Conservation (phyloP, 1,139 yeast species). For the Pichia inconspicua region DNA sequence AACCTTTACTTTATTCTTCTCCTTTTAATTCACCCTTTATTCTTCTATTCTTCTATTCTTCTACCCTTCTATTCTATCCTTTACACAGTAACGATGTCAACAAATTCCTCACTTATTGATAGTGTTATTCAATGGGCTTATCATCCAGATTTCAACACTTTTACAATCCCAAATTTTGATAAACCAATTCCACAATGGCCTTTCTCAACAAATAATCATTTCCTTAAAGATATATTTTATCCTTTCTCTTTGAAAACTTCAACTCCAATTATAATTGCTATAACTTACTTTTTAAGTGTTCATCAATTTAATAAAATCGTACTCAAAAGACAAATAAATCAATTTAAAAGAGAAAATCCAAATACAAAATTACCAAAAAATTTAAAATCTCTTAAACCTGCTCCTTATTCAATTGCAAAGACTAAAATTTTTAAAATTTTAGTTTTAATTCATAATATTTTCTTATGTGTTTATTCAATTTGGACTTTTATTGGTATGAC, state of each 20-base stretch:
- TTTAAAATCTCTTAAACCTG: constrained; percentile 40
- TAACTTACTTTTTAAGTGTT: constrained; percentile 52
- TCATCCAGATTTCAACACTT: constrained; percentile 19
- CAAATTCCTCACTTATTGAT: background rate
- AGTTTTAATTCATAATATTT: constrained; percentile 55
- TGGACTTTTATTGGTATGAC: constrained; percentile 73
- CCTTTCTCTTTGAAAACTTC: constrained; percentile 31
- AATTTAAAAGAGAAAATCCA: constrained; percentile 21
- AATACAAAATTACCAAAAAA: constrained; percentile 16
- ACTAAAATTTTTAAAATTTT: constrained; percentile 42
- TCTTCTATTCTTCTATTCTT: background rate
- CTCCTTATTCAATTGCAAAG: constrained; percentile 47
- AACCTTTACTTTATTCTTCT: background rate
- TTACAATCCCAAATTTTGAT: constrained; percentile 17
- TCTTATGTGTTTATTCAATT: constrained; percentile 56
- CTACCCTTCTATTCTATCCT: no score
- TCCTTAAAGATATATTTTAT: constrained; percentile 23
- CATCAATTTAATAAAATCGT: constrained; percentile 42
- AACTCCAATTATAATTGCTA: constrained; percentile 53
- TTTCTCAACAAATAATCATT: constrained; percentile 15
- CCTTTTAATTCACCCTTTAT: background rate
- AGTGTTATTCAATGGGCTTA: constrained; percentile 18
- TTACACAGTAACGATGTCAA: background rate
- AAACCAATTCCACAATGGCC: constrained; percentile 26
- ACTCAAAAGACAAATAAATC: constrained; percentile 25